phyloP scores from a whole-genome alignment of 2,329 filamentous ascomycete species.

The Neophaeococcomyces aloes region DNA sequence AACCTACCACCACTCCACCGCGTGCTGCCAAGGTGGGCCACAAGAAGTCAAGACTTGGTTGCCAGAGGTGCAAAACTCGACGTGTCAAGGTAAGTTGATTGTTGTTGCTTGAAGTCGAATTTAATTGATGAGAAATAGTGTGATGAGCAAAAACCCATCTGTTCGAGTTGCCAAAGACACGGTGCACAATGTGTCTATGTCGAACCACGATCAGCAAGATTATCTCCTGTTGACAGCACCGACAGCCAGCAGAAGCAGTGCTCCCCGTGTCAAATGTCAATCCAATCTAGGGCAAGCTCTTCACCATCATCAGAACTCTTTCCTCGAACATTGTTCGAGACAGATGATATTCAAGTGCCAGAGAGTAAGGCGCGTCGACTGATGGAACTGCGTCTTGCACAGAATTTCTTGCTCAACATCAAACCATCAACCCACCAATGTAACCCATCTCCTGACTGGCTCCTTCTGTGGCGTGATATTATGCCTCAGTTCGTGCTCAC shows the following conservation, averaged over 20 bases:
- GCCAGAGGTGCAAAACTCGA: conserved; percentile 16
- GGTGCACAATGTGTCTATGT: conserved; percentile 8
- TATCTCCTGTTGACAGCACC: not conserved
- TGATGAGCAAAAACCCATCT: conserved; percentile 11
- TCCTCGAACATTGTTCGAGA: not conserved
- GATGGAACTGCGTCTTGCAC: conserved; percentile 13
- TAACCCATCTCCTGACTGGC: not conserved
- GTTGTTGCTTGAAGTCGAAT: not conserved
- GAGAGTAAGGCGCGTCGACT: conserved; percentile 11
- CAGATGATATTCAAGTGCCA: conserved; percentile 7
- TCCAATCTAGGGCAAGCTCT: not conserved
- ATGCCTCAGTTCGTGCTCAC: conserved; percentile 9
- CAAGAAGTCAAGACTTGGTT: conserved; percentile 17
- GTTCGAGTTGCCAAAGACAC: conserved; percentile 9
- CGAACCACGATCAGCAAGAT: not conserved
- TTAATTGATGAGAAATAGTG: conserved; percentile 6
- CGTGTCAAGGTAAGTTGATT: conserved; percentile 12
- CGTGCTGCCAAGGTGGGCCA: conserved; percentile 20
- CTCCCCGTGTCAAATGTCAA: not conserved
- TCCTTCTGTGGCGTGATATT: conserved; percentile 3
- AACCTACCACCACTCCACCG: conserved; percentile 9
- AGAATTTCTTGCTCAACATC: conserved; percentile 9
- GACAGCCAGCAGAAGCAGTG: not conserved
- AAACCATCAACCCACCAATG: conserved; percentile 1
- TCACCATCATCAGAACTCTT: conserved; percentile 2